phyloP scores from a whole-genome alignment of 2,329 filamentous ascomycete species.

The Penicillium sp. region DNA sequence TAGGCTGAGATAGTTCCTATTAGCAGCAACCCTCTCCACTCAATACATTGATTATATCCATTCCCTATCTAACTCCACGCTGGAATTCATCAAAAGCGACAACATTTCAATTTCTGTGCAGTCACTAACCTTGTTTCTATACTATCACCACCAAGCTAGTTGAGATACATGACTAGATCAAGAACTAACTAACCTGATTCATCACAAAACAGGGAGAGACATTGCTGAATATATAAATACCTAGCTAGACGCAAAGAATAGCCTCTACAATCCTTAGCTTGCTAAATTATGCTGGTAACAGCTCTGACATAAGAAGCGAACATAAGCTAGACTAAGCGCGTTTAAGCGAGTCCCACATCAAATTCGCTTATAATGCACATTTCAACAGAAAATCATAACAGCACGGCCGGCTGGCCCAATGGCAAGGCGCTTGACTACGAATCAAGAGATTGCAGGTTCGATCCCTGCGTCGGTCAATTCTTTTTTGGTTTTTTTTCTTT shows the following conservation, averaged over 20 bases:
- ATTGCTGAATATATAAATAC: fast-evolving
- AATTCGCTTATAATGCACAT: neutral
- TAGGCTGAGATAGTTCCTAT: too few species aligned
- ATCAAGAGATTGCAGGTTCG: slow-evolving; percentile 55
- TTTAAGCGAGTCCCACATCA: neutral
- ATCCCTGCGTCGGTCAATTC: slow-evolving; percentile 41
- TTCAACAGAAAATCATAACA: fast-evolving
- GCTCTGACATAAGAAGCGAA: neutral
- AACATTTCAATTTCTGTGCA: too few species aligned
- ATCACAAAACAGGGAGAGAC: fast-evolving
- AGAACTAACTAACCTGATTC: neutral
- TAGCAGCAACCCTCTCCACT: too few species aligned
- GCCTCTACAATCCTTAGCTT: neutral
- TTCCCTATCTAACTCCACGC: too few species aligned
- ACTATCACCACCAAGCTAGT: neutral
- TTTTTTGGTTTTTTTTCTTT: slow-evolving; percentile 16
- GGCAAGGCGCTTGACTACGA: slow-evolving; percentile 55
- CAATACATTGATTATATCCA: neutral
- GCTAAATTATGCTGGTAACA: neutral
- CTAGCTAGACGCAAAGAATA: neutral
- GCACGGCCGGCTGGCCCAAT: slow-evolving; percentile 45
- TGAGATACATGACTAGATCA: neutral
- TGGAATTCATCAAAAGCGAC: fast-evolving
- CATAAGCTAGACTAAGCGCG: neutral
- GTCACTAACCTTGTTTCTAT: neutral